phyloP scores from a whole-genome alignment of 2,329 filamentous ascomycete species.

The Alternaria sp. region DNA sequence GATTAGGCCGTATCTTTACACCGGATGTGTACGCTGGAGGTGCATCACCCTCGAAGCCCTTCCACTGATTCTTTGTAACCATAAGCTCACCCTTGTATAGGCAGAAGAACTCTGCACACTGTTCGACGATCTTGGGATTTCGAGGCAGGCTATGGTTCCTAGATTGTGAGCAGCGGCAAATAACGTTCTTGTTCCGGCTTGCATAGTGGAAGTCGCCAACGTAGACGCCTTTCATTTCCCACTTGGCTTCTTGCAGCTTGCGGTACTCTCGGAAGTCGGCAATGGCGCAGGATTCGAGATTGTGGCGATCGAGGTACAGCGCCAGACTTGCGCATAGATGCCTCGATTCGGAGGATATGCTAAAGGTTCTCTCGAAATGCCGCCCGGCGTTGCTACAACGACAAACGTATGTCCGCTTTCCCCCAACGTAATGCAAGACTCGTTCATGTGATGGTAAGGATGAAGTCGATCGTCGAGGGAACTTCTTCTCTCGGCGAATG shows the following conservation, averaged over 20 bases:
- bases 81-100: neutral
- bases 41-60: neutral
- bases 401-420: constrained; percentile 7
- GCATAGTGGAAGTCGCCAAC: constrained; percentile 28
- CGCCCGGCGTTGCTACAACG: constrained; percentile 8
- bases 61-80: constrained; percentile 28
- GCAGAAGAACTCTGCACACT: constrained; percentile 28
- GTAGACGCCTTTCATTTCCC: constrained; percentile 13
- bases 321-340: constrained; percentile 15
- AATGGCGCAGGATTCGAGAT: constrained; percentile 12
- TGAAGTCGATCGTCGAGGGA: neutral
- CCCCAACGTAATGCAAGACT: constrained; percentile 17
- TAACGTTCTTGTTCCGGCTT: constrained; percentile 13
- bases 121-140: constrained; percentile 24
- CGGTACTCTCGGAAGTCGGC: constrained; percentile 3
- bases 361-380: constrained; percentile 2
- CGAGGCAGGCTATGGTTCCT: constrained; percentile 10
- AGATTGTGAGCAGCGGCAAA: constrained; percentile 27
- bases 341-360: constrained; percentile 11
- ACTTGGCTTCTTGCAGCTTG: constrained; percentile 4
- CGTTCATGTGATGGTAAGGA: neutral
- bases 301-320: constrained; percentile 23
- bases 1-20: neutral
- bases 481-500: constrained; percentile 11
- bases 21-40: constrained; percentile 9